Evolutionary conservation across 306 rosid genomes (phyloP).

Genomic region (Malus asiatica): DNA sequence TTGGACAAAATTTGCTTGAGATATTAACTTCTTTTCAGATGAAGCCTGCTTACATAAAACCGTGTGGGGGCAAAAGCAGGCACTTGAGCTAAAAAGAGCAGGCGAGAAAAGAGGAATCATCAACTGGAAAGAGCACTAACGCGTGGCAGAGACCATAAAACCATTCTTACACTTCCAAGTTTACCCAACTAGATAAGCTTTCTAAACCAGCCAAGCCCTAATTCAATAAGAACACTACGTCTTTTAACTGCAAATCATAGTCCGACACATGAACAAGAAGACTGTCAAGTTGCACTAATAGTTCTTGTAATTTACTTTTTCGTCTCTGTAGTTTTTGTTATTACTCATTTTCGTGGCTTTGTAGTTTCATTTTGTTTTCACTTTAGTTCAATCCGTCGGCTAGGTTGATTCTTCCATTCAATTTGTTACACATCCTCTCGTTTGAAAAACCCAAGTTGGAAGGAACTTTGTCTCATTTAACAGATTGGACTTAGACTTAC

Average conservation of each 20-base stretch:
- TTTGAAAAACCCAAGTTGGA: background rate
- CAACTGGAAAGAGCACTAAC: constrained; percentile 5
- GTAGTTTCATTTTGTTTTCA: background rate
- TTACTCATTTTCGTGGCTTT: background rate
- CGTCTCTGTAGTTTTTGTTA: background rate
- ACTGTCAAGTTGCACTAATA: no score
- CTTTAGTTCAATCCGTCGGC: background rate
- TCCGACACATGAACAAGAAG: no score
- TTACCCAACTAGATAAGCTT: background rate
- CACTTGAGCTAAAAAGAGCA: constrained; percentile 2
- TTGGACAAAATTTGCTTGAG: background rate
- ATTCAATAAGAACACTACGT: no score
- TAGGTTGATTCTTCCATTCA: no score
- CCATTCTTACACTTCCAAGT: background rate
- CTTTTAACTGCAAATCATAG: no score
- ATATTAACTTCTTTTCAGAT: no score
- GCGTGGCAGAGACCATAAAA: background rate
- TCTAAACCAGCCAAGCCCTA: background rate
- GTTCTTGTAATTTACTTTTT: background rate
- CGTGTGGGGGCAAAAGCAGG: constrained; percentile 10
- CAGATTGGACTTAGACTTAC: background rate
- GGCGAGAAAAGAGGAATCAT: constrained; percentile 3
- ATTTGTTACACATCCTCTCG: no score
- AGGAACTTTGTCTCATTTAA: background rate
- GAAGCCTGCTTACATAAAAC: background rate